These are phyloP conservation scores for Penicillium arizonense DNA, from an alignment of 495 filamentous ascomycete species.

Conservation along the genomic window DNA sequence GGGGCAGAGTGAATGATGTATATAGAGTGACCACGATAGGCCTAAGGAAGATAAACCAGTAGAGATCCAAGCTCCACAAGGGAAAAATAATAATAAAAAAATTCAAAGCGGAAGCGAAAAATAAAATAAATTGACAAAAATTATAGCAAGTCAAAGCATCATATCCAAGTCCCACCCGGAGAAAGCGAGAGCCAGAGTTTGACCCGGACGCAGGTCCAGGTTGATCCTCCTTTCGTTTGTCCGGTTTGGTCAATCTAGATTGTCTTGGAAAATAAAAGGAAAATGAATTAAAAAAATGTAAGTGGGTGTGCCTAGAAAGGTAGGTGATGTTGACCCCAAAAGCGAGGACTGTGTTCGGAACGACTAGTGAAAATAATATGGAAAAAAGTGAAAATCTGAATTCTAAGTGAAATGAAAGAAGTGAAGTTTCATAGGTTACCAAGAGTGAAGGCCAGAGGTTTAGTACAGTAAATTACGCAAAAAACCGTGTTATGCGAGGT, in stretches of 20 bases:
- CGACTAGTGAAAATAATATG: constrained; percentile 16
- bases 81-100: constrained; percentile 8
- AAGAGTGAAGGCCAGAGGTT: constrained; percentile 32
- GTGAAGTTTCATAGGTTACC: constrained; percentile 35
- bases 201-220: constrained; percentile 50
- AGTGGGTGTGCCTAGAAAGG: constrained; percentile 41
- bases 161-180: constrained; percentile 37
- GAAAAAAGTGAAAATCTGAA: constrained; percentile 1
- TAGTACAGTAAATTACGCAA: constrained; percentile 29
- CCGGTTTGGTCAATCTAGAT: constrained; percentile 33
- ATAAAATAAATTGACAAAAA: constrained; percentile 18
- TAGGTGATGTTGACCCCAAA: constrained; percentile 29
- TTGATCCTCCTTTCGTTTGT: constrained; percentile 48
- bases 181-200: constrained; percentile 40
- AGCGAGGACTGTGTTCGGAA: constrained; percentile 8
- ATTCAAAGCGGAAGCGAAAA: constrained; percentile 17
- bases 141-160: constrained; percentile 46
- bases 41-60: constrained; percentile 35
- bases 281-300: constrained; percentile 14
- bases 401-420: constrained; percentile 6
- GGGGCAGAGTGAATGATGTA: constrained; percentile 25
- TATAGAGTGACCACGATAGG: constrained; percentile 26
- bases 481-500: constrained; percentile 6
- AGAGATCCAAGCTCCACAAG: constrained; percentile 12
- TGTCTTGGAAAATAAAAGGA: constrained; percentile 15